A percentile compares a stretch with the other conserved stretches of the same genome.
Conservation (phyloP, 1,284 basidiomycete genomes). For the Salmacisia buchloeana region DNA sequence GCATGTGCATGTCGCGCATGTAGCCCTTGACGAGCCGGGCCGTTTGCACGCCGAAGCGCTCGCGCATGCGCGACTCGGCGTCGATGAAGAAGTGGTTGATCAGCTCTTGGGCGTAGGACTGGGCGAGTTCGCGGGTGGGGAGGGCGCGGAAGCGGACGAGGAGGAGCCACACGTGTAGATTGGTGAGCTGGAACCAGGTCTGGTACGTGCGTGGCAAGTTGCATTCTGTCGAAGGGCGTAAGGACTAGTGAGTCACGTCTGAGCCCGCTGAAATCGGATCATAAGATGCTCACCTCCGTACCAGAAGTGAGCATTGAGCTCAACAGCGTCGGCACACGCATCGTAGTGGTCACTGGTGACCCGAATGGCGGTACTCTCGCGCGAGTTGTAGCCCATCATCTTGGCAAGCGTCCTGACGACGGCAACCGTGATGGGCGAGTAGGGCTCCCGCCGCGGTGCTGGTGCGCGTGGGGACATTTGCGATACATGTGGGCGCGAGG, state of each 20-base stretch:
- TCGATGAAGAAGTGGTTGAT: conserved; percentile 96
- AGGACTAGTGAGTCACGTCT: neutral
- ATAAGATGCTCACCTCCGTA: conserved; percentile 22
- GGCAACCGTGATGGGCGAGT: conserved; percentile 32
- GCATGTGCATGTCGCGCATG: conserved; percentile 82
- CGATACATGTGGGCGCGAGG: neutral
- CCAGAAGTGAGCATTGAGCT: conserved; percentile 44
- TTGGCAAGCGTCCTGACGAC: conserved; percentile 52
- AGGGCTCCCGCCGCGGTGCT: conserved; percentile 9
- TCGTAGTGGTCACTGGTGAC: conserved; percentile 58
- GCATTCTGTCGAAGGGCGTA: conserved; percentile 62
- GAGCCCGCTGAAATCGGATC: neutral
- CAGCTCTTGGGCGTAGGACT: conserved; percentile 69
- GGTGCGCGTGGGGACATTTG: conserved; percentile 1
- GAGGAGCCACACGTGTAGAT: conserved; percentile 86
- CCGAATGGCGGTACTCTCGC: conserved; percentile 55
- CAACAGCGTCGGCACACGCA: conserved; percentile 54
- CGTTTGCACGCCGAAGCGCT: conserved; percentile 66
- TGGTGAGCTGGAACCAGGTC: conserved; percentile 93
- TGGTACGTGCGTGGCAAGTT: conserved; percentile 87
- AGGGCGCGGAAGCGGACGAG: conserved; percentile 81
- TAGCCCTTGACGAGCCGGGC: conserved; percentile 75
- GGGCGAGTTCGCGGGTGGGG: conserved; percentile 61
- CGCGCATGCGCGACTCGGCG: conserved; percentile 80
- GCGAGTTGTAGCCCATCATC: conserved; percentile 57